These are phyloP conservation scores for Trichoderma citrinoviride DNA, from an alignment of 2,329 filamentous ascomycete genomes.

Conservation along the genomic window DNA sequence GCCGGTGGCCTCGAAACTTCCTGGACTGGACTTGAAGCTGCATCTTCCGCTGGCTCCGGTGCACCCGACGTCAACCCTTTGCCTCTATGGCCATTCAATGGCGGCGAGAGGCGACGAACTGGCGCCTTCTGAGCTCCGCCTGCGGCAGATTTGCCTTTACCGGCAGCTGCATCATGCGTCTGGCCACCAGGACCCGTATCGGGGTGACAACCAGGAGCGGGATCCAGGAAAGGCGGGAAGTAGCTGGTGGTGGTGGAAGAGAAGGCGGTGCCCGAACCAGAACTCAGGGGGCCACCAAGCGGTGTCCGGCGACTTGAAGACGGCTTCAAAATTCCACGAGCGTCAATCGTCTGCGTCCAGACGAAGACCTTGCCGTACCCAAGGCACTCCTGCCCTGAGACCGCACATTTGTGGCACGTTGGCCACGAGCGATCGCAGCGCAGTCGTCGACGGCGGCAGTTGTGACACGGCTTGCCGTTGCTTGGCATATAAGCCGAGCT, in stretches of 20 bases:
- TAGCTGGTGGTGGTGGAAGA: slow-evolving; percentile 18
- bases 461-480: slow-evolving; percentile 24
- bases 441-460: slow-evolving; percentile 38
- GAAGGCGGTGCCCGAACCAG: slow-evolving; percentile 11
- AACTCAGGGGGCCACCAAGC: slow-evolving; percentile 16
- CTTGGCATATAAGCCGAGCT: slow-evolving; percentile 33
- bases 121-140: slow-evolving; percentile 3
- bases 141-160: slow-evolving; percentile 1
- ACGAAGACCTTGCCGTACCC: slow-evolving; percentile 61
- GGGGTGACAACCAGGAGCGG: background rate
- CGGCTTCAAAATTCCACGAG: slow-evolving; percentile 46
- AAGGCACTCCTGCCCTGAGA: slow-evolving; percentile 56
- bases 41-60: slow-evolving; percentile 9
- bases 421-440: slow-evolving; percentile 61
- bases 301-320: slow-evolving; percentile 28
- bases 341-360: slow-evolving; percentile 55
- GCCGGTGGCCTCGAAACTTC: slow-evolving; percentile 15
- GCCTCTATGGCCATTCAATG: slow-evolving; percentile 1
- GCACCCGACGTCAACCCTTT: slow-evolving; percentile 14
- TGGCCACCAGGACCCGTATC: background rate
- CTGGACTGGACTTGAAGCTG: slow-evolving; percentile 1
- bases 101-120: slow-evolving; percentile 16
- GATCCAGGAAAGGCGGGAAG: slow-evolving; percentile 16
- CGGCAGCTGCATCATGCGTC: slow-evolving; percentile 1
- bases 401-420: slow-evolving; percentile 57